phyloP scores from a whole-genome alignment of 202 grass and related monocot species.

The Cymbopogon flexuosus region DNA sequence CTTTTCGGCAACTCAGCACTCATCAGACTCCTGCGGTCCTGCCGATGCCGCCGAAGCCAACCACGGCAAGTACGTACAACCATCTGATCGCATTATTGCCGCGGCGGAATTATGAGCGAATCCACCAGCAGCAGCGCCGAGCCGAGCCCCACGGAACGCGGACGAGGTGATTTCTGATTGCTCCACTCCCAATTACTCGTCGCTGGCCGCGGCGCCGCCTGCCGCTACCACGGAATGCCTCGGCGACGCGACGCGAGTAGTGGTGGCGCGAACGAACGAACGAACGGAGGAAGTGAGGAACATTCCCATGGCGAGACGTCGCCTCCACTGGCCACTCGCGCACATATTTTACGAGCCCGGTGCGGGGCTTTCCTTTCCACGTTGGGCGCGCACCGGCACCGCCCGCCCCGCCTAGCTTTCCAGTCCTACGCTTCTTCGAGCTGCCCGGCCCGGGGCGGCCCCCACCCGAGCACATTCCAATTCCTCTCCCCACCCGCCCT shows the following conservation, averaged over 20 bases:
- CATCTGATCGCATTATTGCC: constrained; percentile 25
- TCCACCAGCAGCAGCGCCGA: constrained; percentile 28
- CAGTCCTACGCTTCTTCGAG: not conserved
- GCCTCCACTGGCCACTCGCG: constrained; percentile 29
- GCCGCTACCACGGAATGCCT: not conserved
- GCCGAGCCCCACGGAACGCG: not conserved
- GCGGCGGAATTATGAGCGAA: constrained; percentile 51
- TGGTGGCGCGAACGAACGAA: constrained; percentile 10
- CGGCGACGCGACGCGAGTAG: not conserved
- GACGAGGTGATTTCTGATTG: not conserved
- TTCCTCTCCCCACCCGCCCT: not conserved
- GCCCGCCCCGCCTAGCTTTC: not conserved
- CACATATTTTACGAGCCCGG: constrained; percentile 38
- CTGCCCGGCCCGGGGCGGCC: not conserved
- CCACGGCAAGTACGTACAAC: constrained; percentile 38
- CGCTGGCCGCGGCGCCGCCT: not conserved
- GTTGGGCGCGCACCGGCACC: constrained; percentile 12
- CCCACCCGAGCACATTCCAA: not conserved
- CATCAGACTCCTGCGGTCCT: not conserved
- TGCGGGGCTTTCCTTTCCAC: constrained; percentile 41
- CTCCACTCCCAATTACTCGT: not conserved
- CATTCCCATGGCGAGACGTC: constrained; percentile 25
- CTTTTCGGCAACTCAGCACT: constrained; percentile 34
- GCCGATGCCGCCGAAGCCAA: not conserved
- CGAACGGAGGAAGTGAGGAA: constrained; percentile 6